Evolutionary conservation across 345 rosid species (phyloP), one percentile per base, ranked within the genome.

Genomic region (Lagerstroemia speciosa): DNA sequence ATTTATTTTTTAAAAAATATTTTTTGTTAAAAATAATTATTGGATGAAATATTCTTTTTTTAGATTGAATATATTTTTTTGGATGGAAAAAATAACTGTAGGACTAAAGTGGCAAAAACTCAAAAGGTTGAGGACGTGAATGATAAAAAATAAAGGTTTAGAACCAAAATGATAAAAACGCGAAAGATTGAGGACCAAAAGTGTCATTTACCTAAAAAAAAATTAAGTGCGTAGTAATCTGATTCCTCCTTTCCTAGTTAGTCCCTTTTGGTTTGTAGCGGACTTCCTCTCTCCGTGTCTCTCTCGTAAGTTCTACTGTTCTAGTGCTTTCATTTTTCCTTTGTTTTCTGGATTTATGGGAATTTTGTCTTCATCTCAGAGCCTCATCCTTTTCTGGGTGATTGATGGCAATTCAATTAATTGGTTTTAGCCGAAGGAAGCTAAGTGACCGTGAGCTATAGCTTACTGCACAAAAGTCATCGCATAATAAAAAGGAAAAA

Each of bases 241-340:
- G 22, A 29, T 66, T 26, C 32, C 1, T 45, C 31, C 26, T 20
- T n/a, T 40, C 57, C 29, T 53, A 26, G 19, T 16, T 0, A 12
- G 2, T 17, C 33, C 58, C 27, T 45, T 66, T 66, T 30, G 69
- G 43, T 66, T 45, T 32, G 57, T 66, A 29, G 69, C 20, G 55
- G 20, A 20, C 55, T 20, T 20, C 55, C 48, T 43, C 48, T 43
- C 19, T 43, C 19, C 3, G 17, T 43, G 48, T 43, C 48, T 10
- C 24, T 48, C 24, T 20, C 55, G 20, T 5, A 19, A 20, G 3
- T 48, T 19, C n/a, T n/a, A n/a, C n/a, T n/a, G n/a, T n/a, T n/a
- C 55, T 48, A 6, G 55, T 48, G 55, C n/a, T 5, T 19, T 48
- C 55, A 20, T 48, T 48, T 48, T 16, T 19, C 24, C 20, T 50